Conservation (phyloP, 371 early-diverging fungal genomes). For the Apophysomyces elegans region DNA sequence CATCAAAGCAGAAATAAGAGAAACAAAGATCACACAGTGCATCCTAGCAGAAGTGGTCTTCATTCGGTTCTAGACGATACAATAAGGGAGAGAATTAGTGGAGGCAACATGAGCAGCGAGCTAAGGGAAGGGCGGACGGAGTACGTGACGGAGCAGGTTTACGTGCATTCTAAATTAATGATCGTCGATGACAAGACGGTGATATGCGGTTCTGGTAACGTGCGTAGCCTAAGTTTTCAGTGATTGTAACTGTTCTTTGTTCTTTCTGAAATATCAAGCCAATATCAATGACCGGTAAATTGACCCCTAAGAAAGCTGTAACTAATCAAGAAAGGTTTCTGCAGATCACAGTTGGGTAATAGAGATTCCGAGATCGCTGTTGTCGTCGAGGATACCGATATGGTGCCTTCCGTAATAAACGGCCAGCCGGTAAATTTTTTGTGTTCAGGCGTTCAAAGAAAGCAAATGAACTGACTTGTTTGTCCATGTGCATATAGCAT, state of each 20-base stretch:
- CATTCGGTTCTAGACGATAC: constrained; percentile 7
- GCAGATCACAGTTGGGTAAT: constrained; percentile 85
- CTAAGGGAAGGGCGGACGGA: constrained; percentile 30
- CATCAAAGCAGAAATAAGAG: not conserved
- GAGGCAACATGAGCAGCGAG: constrained; percentile 16
- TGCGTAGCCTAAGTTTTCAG: not conserved
- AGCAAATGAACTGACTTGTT: not conserved
- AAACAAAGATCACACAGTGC: not conserved
- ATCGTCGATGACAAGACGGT: constrained; percentile 81
- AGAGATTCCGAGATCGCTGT: constrained; percentile 92
- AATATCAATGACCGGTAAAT: constrained; percentile 54
- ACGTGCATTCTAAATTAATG: constrained; percentile 87
- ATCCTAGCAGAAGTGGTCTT: constrained; percentile 1
- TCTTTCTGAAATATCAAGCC: constrained; percentile 26
- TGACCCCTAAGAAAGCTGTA: not conserved
- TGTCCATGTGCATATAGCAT: constrained; percentile 38
- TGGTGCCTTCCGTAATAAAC: constrained; percentile 73
- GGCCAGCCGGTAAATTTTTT: constrained; percentile 55
- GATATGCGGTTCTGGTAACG: constrained; percentile 62
- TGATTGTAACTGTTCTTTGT: not conserved
- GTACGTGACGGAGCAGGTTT: constrained; percentile 78
- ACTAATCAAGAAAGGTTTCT: not conserved
- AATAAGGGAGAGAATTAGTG: not conserved
- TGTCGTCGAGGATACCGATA: constrained; percentile 75
- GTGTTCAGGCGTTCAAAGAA: not conserved